Evolutionary conservation across 179 eudicot genomes (phyloP), one percentile per base, ranked within the genome.

Genomic region (Spergularia azorica): DNA sequence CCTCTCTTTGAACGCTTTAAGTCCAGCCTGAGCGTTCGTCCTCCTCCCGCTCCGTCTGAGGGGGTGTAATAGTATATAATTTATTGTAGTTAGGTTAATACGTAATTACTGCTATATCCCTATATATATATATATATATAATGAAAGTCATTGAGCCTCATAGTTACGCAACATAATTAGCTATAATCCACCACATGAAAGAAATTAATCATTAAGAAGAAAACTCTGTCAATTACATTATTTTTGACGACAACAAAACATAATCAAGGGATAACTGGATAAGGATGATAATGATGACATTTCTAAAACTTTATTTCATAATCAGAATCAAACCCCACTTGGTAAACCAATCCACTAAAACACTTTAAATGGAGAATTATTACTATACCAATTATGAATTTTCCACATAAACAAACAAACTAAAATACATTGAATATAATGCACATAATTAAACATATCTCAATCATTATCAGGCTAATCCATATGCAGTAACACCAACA

Each of bases 291-390:
- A 3, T 12, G 71, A 10, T 3, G 9, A 67, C 71, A 67, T 67
- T 67, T 43, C 32, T 43, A 43, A 15, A 20, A 48, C 5, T 1
- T 61, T 61, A 9, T 5, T 20, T 61, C 5, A 61, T 61, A 61
- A 61, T 26, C 38, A 62, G 39, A 62, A 62, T 26, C 38, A 21
- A 21, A 62, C 39, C 65, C 65, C 39, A 62, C 39, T 39, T 8
- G 39, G 39, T 62, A 26, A 62, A 62, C 65, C 65, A 62, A 26
- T 62, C 65, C 65, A 62, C 41, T 62, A 62, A 62, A 15, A 26
- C 65, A 62, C 39, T 58, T n/a, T 15, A 43, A 43, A 43, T 43
- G 3, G 48, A 43, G 32, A 26, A 26, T 26, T 4, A 43, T 43
- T 36, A 64, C 48, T 64, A 38, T 16, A 39, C 9, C 18, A 39